A percentile compares a stretch with the other conserved stretches of the same genome.
These are phyloP conservation scores for Marchantia paleacea DNA, from an alignment of 225 moss, liverwort and hornwort species.

Conservation along the genomic window DNA sequence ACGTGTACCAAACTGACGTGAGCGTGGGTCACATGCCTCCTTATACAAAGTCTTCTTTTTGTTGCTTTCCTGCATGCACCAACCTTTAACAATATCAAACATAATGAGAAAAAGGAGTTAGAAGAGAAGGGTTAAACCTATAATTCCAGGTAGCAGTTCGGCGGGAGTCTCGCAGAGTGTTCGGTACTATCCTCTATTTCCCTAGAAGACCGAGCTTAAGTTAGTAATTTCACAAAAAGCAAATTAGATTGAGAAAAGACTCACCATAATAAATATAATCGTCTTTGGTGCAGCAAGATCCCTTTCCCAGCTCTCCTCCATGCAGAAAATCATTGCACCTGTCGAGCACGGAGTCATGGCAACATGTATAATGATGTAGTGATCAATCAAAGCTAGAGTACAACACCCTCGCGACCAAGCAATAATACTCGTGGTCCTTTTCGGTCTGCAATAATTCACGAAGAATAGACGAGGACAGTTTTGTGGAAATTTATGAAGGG, in stretches of 20 bases:
- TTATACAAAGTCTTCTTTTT: constrained; percentile 31
- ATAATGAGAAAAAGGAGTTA: not conserved
- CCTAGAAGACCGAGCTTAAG: not conserved
- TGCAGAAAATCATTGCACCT: constrained; percentile 56
- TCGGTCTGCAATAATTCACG: no score
- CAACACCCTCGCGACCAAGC: not conserved
- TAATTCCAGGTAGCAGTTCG: not conserved
- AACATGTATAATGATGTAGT: not conserved
- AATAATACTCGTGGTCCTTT: not conserved
- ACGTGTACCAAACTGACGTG: constrained; percentile 46
- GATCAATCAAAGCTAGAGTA: not conserved
- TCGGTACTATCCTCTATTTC: not conserved
- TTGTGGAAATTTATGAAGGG: not conserved
- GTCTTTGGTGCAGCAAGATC: constrained; percentile 55
- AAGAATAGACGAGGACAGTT: no score
- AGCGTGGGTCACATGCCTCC: constrained; percentile 48
- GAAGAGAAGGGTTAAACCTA: not conserved
- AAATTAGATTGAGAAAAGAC: not conserved
- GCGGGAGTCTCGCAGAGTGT: no score
- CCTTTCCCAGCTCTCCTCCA: constrained; percentile 44
- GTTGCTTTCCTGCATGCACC: constrained; percentile 44
- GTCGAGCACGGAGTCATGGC: not conserved
- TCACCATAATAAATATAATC: constrained; percentile 49
- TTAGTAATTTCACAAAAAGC: not conserved
- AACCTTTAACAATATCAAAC: constrained; percentile 40